Conservation (phyloP, 2,329 filamentous ascomycete genomes). For the Ciborinia camelliae region DNA sequence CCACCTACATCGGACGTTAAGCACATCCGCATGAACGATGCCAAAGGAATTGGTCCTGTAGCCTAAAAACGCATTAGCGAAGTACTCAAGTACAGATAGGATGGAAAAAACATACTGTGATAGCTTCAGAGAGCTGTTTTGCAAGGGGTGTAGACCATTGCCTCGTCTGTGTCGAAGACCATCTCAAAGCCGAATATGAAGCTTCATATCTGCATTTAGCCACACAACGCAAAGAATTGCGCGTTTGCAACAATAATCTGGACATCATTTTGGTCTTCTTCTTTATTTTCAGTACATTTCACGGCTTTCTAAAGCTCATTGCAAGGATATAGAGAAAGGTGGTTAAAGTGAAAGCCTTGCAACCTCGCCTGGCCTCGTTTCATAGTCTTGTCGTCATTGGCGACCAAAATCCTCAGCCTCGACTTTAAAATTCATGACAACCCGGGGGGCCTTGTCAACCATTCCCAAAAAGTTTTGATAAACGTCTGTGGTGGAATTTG, state of each 20-base stretch:
- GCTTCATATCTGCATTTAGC: slow-evolving; percentile 24
- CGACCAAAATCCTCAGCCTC: slow-evolving; percentile 16
- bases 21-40: slow-evolving; percentile 98
- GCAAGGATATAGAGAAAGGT: slow-evolving; percentile 10
- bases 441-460: not conserved
- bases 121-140: slow-evolving; percentile 80
- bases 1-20: slow-evolving; percentile 86
- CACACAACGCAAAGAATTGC: slow-evolving; percentile 29
- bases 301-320: not conserved
- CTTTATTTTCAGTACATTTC: slow-evolving; percentile 24
- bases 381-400: slow-evolving; percentile 16
- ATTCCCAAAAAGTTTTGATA: not conserved
- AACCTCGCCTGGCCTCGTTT: slow-evolving; percentile 8
- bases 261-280: slow-evolving; percentile 32
- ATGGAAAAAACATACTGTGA: slow-evolving; percentile 57
- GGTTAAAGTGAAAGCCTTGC: slow-evolving; percentile 20
- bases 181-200: slow-evolving; percentile 27
- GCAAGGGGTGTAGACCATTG: slow-evolving; percentile 91
- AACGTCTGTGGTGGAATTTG: not conserved
- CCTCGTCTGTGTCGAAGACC: slow-evolving; percentile 34
- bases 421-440: not conserved
- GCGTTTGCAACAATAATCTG: slow-evolving; percentile 28
- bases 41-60: slow-evolving; percentile 87
- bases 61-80: slow-evolving; percentile 50
- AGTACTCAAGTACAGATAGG: not conserved